Evolutionary conservation across 2,329 filamentous ascomycete species (phyloP), one percentile per base, ranked within the genome.

Genomic region (Trichoderma sp.): DNA sequence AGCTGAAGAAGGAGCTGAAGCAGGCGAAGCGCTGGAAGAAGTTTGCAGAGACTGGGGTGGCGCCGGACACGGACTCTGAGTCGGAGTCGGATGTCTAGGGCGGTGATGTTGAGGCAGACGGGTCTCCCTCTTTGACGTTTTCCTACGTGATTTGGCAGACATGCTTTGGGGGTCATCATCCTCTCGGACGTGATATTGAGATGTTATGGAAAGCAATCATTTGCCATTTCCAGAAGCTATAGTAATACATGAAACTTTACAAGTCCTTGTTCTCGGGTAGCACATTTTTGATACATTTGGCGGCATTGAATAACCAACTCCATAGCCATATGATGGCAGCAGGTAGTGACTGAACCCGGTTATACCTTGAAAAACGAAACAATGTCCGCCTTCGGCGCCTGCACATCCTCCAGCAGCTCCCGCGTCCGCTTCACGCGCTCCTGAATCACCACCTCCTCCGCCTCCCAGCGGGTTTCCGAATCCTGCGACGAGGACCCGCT

Each of bases 361-460:
- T 73, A 83, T 7, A 76, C 80, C 70, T 74, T 75, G 70, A 83
- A 80, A 28, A 79, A 68, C 1, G 77, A 74, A 50, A 70, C 65
- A 30, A 81, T 58, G 3, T 75, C 75, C 5, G 72, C 65, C 17
- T 68, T 67, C 0, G 78, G 79, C 34, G 77, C 75, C 67, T 76
- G 73, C 2, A 82, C 67, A 43, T 84, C 81, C 50, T 86, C 83
- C 56, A 87, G 68, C 24, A 87, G 67, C 67, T 85, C 83, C 70
- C 77, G 77, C 2, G 83, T 84, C 68, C 84, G 76, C 66, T 79
- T 78, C 63, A 77, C 77, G 58, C 85, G 75, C 68, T 87, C 85
- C 68, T 76, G 74, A 21, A 87, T 81, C 2, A 86, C 84, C 45
- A 79, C 78, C 67, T 82, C 78, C 72, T 88, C 85, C 0, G 84